A percentile compares a stretch with the other conserved stretches of the same genome.
phyloP scores from a whole-genome alignment of 345 rosid genomes.

The Citrus sp. region DNA sequence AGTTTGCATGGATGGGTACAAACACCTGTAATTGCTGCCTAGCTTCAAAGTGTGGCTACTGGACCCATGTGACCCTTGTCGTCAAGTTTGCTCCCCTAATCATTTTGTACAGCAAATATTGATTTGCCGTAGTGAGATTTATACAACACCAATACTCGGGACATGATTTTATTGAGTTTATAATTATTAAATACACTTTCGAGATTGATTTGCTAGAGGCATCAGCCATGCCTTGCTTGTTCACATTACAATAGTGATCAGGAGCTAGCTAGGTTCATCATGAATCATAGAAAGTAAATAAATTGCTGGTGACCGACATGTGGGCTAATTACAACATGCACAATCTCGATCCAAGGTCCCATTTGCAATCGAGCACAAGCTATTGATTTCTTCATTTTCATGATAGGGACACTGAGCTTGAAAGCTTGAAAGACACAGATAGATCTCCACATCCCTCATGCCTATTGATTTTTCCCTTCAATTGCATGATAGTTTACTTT shows the following conservation, averaged over 20 bases:
- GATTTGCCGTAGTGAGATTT: neutral
- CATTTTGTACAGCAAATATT: neutral
- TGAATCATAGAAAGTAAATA: neutral
- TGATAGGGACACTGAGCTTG: constrained; percentile 12
- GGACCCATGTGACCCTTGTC: neutral
- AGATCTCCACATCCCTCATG: neutral
- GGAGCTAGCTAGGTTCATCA: neutral
- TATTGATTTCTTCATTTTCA: constrained; percentile 16
- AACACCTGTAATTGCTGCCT: neutral
- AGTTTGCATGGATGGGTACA: neutral
- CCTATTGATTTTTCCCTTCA: neutral
- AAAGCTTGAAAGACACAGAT: neutral
- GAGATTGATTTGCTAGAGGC: too few relatives aligned
- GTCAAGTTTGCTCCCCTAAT: neutral
- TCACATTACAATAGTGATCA: neutral
- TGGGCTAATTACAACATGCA: neutral
- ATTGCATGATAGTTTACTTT: neutral
- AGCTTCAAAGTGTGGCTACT: neutral
- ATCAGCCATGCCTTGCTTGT: neutral
- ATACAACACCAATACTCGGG: neutral
- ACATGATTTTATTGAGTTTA: neutral
- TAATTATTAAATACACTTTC: neutral
- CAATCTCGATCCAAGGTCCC: constrained; percentile 15
- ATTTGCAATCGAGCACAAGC: constrained; percentile 17
- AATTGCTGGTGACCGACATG: neutral